phyloP scores from a whole-genome alignment of 306 rosid species.

The Cucumis cinereus region DNA sequence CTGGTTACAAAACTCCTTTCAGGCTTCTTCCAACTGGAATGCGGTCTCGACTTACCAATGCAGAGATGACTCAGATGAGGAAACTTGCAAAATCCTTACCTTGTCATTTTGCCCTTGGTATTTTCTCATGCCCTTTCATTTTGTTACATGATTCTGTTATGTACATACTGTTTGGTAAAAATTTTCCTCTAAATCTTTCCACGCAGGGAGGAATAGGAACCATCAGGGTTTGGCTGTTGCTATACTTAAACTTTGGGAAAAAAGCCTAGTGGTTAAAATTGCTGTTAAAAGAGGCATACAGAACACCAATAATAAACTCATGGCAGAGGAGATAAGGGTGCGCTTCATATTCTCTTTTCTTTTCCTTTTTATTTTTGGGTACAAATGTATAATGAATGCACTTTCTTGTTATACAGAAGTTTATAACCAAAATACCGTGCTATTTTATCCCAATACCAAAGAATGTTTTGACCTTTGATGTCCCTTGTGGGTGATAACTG shows the following conservation, averaged over 20 bases:
- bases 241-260: slow-evolving; percentile 84
- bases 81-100: slow-evolving; percentile 79
- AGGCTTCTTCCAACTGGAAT: slow-evolving; percentile 85
- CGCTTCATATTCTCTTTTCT: slow-evolving; percentile 11
- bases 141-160: neutral
- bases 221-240: slow-evolving; percentile 91
- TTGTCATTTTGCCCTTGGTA: slow-evolving; percentile 96
- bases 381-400: neutral
- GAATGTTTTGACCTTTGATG: neutral
- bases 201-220: slow-evolving; percentile 82
- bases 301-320: slow-evolving; percentile 90
- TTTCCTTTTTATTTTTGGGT: neutral
- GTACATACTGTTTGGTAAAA: neutral
- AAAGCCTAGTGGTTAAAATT: slow-evolving; percentile 75
- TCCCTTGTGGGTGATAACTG: neutral
- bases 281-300: slow-evolving; percentile 92
- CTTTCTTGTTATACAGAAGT: neutral
- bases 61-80: slow-evolving; percentile 65
- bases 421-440: neutral
- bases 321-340: slow-evolving; percentile 90
- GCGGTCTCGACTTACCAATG: slow-evolving; percentile 61
- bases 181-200: neutral
- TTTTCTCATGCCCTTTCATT: neutral
- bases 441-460: neutral
- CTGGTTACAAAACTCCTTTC: slow-evolving; percentile 75